A percentile compares a stretch with the other conserved stretches of the same genome.
Evolutionary conservation across 129 eudicot species (phyloP).

Genomic region (Centaurea solstitialis): DNA sequence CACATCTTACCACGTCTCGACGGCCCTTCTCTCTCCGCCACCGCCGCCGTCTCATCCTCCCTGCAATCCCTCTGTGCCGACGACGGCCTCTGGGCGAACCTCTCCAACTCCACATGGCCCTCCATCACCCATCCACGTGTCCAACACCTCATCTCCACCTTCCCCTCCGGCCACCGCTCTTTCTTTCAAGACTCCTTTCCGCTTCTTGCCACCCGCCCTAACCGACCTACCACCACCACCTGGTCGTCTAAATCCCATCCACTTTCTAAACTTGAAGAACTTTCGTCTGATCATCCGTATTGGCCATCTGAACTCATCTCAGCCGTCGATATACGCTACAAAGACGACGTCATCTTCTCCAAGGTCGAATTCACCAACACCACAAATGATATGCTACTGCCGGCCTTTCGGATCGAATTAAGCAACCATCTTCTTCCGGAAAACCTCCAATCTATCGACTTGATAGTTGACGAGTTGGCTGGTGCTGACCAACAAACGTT

Average conservation of each 20-base stretch:
- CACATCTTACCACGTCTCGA: conserved; percentile 29
- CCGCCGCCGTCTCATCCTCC: conserved; percentile 33
- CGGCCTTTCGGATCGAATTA: conserved; percentile 19
- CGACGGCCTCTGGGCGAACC: conserved; percentile 38
- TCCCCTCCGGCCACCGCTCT: conserved; percentile 51
- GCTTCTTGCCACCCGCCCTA: conserved; percentile 36
- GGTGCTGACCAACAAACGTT: neutral
- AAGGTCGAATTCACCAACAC: conserved; percentile 24
- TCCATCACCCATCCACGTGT: conserved; percentile 40
- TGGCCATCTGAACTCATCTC: conserved; percentile 30
- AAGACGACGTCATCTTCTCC: conserved; percentile 20
- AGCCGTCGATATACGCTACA: conserved; percentile 13
- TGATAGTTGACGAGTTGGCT: neutral
- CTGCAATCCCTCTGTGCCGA: conserved; percentile 31
- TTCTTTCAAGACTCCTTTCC: conserved; percentile 33
- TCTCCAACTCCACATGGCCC: conserved; percentile 52
- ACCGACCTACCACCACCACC: neutral
- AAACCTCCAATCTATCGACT: neutral
- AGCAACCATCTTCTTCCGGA: neutral
- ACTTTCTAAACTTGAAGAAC: too few species aligned
- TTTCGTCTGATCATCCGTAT: too few species aligned
- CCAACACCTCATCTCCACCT: conserved; percentile 39
- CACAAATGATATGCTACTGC: neutral
- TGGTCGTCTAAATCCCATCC: neutral
- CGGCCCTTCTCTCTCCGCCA: conserved; percentile 46